These are phyloP conservation scores for Verticillium tricorpus DNA, from an alignment of 2,329 filamentous ascomycete species.

Conservation along the genomic window DNA sequence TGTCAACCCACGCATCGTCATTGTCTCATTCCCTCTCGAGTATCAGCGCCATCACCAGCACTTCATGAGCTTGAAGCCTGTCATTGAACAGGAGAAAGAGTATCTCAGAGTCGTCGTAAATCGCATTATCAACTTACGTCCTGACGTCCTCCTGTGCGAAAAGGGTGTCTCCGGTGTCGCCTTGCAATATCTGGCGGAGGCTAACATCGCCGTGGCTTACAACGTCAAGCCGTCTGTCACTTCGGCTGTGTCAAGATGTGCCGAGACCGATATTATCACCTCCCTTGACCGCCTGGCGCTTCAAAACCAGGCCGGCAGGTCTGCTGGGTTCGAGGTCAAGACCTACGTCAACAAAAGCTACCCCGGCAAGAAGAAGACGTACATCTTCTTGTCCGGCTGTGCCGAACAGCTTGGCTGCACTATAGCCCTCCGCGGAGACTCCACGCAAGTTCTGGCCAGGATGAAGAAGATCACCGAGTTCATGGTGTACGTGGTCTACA, in stretches of 20 bases:
- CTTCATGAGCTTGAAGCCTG: constrained; percentile 96
- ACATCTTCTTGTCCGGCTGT: constrained; percentile 91
- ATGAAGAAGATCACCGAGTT: constrained; percentile 96
- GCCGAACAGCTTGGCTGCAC: constrained; percentile 89
- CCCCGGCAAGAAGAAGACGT: constrained; percentile 79
- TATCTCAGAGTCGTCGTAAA: constrained; percentile 89
- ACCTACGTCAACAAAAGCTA: constrained; percentile 82
- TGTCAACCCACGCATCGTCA: constrained; percentile 76
- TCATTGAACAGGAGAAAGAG: constrained; percentile 94
- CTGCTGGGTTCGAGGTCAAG: constrained; percentile 88
- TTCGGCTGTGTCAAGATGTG: constrained; percentile 88
- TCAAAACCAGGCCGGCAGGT: constrained; percentile 72
- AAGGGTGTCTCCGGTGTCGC: constrained; percentile 90
- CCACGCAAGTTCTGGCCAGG: constrained; percentile 63
- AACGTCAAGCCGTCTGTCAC: constrained; percentile 97
- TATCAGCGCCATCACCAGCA: constrained; percentile 87
- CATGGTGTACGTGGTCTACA: constrained; percentile 99
- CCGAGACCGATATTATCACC: constrained; percentile 87
- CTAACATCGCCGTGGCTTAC: constrained; percentile 88
- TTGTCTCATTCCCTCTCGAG: constrained; percentile 92
- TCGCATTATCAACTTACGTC: constrained; percentile 79
- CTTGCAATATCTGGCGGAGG: constrained; percentile 79
- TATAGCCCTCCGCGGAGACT: constrained; percentile 81
- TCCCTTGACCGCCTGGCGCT: constrained; percentile 89
- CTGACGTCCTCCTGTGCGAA: constrained; percentile 85